Evolutionary conservation across 2,329 filamentous ascomycete genomes (phyloP), one percentile per base, ranked within the genome.

Genomic region (Cryphonectria parasitica): DNA sequence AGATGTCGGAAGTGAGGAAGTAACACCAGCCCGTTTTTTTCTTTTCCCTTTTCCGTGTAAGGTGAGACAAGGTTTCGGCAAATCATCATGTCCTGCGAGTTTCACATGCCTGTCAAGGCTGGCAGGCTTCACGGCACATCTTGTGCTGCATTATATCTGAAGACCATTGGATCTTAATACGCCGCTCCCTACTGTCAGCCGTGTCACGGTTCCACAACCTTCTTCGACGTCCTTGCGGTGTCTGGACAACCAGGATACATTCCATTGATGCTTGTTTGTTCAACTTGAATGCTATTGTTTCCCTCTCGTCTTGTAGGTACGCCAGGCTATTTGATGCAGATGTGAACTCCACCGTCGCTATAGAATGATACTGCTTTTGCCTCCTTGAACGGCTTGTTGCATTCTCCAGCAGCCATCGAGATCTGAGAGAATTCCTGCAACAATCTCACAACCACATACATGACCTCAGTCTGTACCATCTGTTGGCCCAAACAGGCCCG

Each of bases 341-440:
- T 58, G 31, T 61, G 65, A 17, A 68, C 66, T 36, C 71, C 71
- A 39, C 71, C 54, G 11, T 64, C 69, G 17, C 71, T 69, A 36
- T 71, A 66, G 43, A 73, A 69, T n/a, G 69, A 73, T 7, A 73
- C 71, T 1, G 69, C 69, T 67, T 64, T 28, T 28, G 69, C 71
- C 67, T 73, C 71, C 64, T 28, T 69, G 67, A 73, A 73, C 17
- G 58, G n/a, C 61, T n/a, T 54, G 19, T 19, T 28, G 25, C 45
- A 22, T 5, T 39, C 54, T 58, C n/a, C 67, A 39, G 25, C 45
- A 39, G 66, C 67, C 62, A 49, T 39, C 25, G 1, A 28, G 28
- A 72, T 34, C 22, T 17, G 28, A 6, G 71, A 25, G 28, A 73
- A 69, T 28, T 67, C 67, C 52, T 73, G 71, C 52, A 73, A 43